Percentiles rank a stretch among this genome's conserved stretches.
phyloP scores from a whole-genome alignment of 2,329 filamentous ascomycete genomes.

The Fusarium paranaense region DNA sequence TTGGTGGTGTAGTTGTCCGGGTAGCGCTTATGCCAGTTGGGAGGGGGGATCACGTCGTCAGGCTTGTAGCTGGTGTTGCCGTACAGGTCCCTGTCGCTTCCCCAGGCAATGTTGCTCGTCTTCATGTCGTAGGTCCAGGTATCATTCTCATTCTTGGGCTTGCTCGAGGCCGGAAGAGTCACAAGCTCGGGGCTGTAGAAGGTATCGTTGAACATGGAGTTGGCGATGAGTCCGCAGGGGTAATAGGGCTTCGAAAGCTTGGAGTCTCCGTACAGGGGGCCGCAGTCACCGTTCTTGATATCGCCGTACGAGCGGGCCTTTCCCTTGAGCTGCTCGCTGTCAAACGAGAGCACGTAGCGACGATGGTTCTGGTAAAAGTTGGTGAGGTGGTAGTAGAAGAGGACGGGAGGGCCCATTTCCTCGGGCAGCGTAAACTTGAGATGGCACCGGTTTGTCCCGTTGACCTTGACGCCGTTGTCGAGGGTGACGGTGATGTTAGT shows the following conservation, averaged over 20 bases:
- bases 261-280: slow-evolving; percentile 72
- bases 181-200: slow-evolving; percentile 74
- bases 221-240: slow-evolving; percentile 95
- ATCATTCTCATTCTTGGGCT: slow-evolving; percentile 45
- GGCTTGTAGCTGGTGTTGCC: slow-evolving; percentile 74
- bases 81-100: slow-evolving; percentile 84
- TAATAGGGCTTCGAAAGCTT: slow-evolving; percentile 79
- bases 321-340: slow-evolving; percentile 83
- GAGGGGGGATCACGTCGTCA: slow-evolving; percentile 79
- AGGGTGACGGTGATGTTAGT: slow-evolving; percentile 52
- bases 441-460: slow-evolving; percentile 69
- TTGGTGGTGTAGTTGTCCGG: slow-evolving; percentile 75
- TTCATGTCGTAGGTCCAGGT: slow-evolving; percentile 78
- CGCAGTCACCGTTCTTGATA: slow-evolving; percentile 78
- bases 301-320: slow-evolving; percentile 67
- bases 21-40: slow-evolving; percentile 83
- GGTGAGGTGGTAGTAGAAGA: slow-evolving; percentile 94
- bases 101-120: slow-evolving; percentile 84
- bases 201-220: slow-evolving; percentile 96
- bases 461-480: slow-evolving; percentile 47
- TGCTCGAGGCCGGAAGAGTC: slow-evolving; percentile 54
- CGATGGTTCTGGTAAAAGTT: slow-evolving; percentile 99
- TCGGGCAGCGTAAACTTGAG: slow-evolving; percentile 85
- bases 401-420: slow-evolving; percentile 81
- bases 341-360: slow-evolving; percentile 92